Percentiles rank a stretch among this genome's conserved stretches.
These are phyloP conservation scores for Lepraria neglecta DNA, from an alignment of 495 filamentous ascomycete genomes.

Conservation along the genomic window DNA sequence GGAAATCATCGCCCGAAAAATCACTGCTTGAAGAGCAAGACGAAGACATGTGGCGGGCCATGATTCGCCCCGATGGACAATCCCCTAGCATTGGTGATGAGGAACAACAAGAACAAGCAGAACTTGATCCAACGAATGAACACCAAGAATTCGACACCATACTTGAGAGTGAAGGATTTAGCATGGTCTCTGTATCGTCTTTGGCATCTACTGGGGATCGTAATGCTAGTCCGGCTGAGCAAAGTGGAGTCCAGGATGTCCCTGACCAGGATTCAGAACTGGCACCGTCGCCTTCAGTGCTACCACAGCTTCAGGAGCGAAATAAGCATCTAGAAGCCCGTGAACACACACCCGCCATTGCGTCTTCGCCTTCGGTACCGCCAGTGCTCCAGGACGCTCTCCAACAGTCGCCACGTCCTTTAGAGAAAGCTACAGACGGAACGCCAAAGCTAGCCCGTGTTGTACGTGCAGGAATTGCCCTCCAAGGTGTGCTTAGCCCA, in stretches of 20 bases:
- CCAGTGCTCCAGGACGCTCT: not conserved
- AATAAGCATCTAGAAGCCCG: not conserved
- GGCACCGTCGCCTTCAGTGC: not conserved
- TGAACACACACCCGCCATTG: slow-evolving; percentile 12
- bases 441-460: slow-evolving; percentile 39
- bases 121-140: slow-evolving; percentile 38
- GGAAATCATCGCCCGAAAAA: not conserved
- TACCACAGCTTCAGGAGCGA: not conserved
- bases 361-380: slow-evolving; percentile 4
- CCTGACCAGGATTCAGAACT: not conserved
- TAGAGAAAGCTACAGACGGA: slow-evolving; percentile 22
- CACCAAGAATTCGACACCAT: slow-evolving; percentile 50
- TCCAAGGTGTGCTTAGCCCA: slow-evolving; percentile 42
- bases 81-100: slow-evolving; percentile 32
- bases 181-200: slow-evolving; percentile 52
- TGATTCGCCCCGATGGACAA: slow-evolving; percentile 31
- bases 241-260: not conserved
- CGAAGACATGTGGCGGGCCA: slow-evolving; percentile 18
- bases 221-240: not conserved
- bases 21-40: slow-evolving; percentile 31
- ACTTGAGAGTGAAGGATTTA: slow-evolving; percentile 55
- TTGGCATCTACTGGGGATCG: slow-evolving; percentile 43
- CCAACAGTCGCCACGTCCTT: slow-evolving; percentile 12
- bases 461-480: slow-evolving; percentile 43
- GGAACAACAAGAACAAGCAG: slow-evolving; percentile 26